Evolutionary conservation across 805 yeast genomes (phyloP).

Genomic region (Ogataea trehaloabstinens): DNA sequence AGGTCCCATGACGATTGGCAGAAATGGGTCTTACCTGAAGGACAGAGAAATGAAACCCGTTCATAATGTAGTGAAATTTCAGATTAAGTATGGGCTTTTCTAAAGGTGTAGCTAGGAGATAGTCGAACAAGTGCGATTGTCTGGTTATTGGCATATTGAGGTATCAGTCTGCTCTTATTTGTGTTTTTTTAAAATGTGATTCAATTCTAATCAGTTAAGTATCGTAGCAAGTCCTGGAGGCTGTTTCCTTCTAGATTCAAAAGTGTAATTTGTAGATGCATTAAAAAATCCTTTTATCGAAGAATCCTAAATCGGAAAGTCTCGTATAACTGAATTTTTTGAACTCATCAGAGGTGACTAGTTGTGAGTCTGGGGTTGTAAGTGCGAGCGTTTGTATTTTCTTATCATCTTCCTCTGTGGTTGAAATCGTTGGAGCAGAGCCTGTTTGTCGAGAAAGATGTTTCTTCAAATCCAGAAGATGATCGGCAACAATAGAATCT

Average conservation of each 20-base stretch:
- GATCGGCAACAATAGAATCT: constrained; percentile 7
- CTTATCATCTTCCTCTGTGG: no score
- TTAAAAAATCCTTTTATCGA: constrained; percentile 23
- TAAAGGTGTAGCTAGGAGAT: no score
- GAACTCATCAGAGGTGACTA: constrained; percentile 22
- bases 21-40: constrained; percentile 64
- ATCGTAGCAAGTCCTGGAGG: no score
- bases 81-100: no score
- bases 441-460: constrained; percentile 3
- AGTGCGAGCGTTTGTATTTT: not conserved
- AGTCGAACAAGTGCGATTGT: no score
- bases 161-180: no score
- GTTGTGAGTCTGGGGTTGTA: not conserved
- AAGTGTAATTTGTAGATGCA: no score
- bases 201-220: no score
- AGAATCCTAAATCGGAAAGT: constrained; percentile 18
- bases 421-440: constrained; percentile 7
- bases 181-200: no score
- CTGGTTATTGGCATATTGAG: no score
- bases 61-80: constrained; percentile 3
- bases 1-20: constrained; percentile 59
- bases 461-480: constrained; percentile 7
- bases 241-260: no score
- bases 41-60: constrained; percentile 35
- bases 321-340: constrained; percentile 22